Base-by-base conservation (phyloP, 352 stramenopile genomes). In the Plasmopara halstedii region DNA sequence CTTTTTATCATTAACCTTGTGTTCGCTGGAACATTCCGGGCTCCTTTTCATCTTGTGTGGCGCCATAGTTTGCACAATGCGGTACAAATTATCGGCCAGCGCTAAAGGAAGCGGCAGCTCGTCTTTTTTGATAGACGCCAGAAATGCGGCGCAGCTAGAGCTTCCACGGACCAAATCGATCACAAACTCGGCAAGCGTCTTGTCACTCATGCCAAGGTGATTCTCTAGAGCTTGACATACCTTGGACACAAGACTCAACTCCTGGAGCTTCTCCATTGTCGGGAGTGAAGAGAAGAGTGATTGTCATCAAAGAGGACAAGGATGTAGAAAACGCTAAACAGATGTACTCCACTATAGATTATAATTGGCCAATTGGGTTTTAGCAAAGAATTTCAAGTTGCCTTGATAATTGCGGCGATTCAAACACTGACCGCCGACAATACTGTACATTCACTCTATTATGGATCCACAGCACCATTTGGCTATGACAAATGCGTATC, bases 121-220 rank as follows among this genome's bases (percentile, higher is more conserved):
- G 39, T 84, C 66, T 19, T 62, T 50, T 47, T 83, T 71, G 59
- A 88, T 88, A 26, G 58, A 56, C 25, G 44, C 50, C 19, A 88
- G 54, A 48, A 87, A 93, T 20, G 42, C 57, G 31, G 36, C 58
- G 62, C 50, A 95, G 50, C 62, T 91, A 6, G 67, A 42, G 58
- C 68, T 85, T 33, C 83, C 62, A 39, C 88, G 76, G 36, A 94
- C 83, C 46, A 95, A 64, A 50, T 96, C 76, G 56, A 97, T 96
- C 25, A 98, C 78, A 52, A 98, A 98, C 77, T 98, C 95, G 9
- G 95, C 85, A 41, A 99, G 73, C 26, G 94, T 98, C 58, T 96
- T 95, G 67, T 99, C 96, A 47, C 85, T 92, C 64, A 99, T 85
- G 29, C 91, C 90, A 42, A 98, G 66, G 48, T 94, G 78, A 64